Evolutionary conservation across 768 basidiomycete species (phyloP).

Genomic region (Holtermanniella nyarrowii): DNA sequence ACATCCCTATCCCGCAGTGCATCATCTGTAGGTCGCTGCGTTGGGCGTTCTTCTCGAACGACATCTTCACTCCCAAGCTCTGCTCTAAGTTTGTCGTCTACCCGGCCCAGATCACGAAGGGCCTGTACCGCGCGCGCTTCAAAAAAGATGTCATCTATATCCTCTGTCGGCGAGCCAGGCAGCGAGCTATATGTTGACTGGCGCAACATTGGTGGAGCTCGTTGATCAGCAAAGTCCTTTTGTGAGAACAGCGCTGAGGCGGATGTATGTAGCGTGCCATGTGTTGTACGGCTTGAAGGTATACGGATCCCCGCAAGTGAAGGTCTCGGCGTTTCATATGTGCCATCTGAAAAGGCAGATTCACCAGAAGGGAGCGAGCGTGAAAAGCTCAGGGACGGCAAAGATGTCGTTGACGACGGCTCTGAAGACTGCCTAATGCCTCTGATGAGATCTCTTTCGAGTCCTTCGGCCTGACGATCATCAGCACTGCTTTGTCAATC

Average conservation of each 20-base stretch:
- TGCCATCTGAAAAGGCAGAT: background rate
- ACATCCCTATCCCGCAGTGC: background rate
- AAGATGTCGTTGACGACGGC: no score
- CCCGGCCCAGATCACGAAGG: background rate
- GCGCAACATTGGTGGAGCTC: slow-evolving; percentile 1
- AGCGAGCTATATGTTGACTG: slow-evolving; percentile 29
- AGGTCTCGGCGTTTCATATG: background rate
- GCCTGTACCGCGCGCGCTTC: background rate
- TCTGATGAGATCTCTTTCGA: no score
- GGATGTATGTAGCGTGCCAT: slow-evolving; percentile 7
- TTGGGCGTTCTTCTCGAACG: background rate
- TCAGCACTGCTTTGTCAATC: no score
- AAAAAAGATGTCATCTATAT: slow-evolving; percentile 8
- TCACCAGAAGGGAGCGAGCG: background rate
- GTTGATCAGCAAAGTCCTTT: background rate
- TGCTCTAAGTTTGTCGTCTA: slow-evolving; percentile 5
- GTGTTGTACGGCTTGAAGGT: background rate
- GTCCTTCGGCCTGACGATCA: no score
- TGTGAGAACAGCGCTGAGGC: slow-evolving; percentile 17
- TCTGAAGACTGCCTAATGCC: no score
- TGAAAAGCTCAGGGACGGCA: background rate
- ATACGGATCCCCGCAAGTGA: background rate
- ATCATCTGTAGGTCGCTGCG: slow-evolving; percentile 3
- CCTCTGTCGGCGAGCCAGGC: slow-evolving; percentile 23
- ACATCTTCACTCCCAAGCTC: slow-evolving; percentile 7